Evolutionary conservation across 2,329 filamentous ascomycete species (phyloP), one percentile per base, ranked within the genome.

Genomic region (Coniochaeta prunicola): DNA sequence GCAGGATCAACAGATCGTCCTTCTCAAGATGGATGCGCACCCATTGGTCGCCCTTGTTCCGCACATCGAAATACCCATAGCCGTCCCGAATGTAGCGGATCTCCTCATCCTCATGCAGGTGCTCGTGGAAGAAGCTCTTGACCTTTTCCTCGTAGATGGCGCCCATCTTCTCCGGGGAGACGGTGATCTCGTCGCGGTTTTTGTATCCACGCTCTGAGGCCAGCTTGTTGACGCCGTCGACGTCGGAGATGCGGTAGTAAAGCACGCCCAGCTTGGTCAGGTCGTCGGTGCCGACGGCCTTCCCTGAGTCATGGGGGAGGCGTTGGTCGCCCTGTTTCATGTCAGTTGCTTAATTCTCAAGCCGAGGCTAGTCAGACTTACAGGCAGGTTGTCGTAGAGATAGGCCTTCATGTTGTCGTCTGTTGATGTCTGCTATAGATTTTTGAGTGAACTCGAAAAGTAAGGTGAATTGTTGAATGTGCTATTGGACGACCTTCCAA

Each of bases 51-150:
- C 83, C 84, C 72, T 89, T 80, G 68, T 85, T 88, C 55, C 94
- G 80, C 3, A 99, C 92, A 74, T 99, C 94, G 71, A 99, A 99
- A 73, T 89, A 99, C 0, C 94, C 94, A 58, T 84, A 83, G 0
- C 94, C 94, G 61, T 88, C 92, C 33, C 91, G 80, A 65, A 99
- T 92, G 69, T 97, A 99, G 54, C 94, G 82, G 65, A 99, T 99
- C 81, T 99, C 94, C 77, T 99, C 94, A 66, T 99, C 94, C 77
- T 99, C 94, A 71, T 99, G 94, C 67, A 99, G 74, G 73, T 99
- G 94, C 80, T 99, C 94, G 67, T 89, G 73, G 78, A 97, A 99
- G 79, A 99, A 99, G 65, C 76, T 85, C 77, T 91, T 92, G 63
- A 99, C 91, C 75, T 97, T 97, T 63, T 89, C 84, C 75, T 99